phyloP scores from a whole-genome alignment of 192 early-diverging fungal genomes.

The Dissophora ornata region DNA sequence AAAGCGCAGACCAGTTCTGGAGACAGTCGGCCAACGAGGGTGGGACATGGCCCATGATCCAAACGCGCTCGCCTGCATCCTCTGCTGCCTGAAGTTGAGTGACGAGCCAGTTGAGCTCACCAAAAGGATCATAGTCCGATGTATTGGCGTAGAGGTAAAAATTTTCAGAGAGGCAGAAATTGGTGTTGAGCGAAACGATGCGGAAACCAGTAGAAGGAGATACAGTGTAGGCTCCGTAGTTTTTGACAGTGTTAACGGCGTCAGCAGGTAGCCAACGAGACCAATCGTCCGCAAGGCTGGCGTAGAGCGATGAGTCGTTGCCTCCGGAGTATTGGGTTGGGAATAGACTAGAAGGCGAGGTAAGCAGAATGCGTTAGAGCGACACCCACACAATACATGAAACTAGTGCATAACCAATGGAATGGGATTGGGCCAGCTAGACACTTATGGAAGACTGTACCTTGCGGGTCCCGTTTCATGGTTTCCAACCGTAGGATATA shows the following conservation, averaged over 20 bases:
- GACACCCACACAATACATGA: no score
- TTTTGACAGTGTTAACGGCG: slow-evolving; percentile 50
- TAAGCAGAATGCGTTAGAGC: no score
- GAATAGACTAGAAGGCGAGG: slow-evolving; percentile 32
- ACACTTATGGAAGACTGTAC: no score
- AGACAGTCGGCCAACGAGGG: slow-evolving; percentile 64
- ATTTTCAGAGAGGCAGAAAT: slow-evolving; percentile 68
- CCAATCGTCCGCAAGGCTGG: slow-evolving; percentile 59
- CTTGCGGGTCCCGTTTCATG: no score
- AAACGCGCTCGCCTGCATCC: slow-evolving; percentile 60
- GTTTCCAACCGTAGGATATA: no score
- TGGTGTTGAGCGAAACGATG: slow-evolving; percentile 66
- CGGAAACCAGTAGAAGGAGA: slow-evolving; percentile 58
- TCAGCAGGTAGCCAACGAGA: slow-evolving; percentile 57
- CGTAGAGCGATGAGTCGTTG: slow-evolving; percentile 58
- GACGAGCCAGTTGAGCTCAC: slow-evolving; percentile 62
- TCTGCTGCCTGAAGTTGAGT: slow-evolving; percentile 62
- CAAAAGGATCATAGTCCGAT: slow-evolving; percentile 60
- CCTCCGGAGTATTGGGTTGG: slow-evolving; percentile 35
- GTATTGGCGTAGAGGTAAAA: slow-evolving; percentile 61
- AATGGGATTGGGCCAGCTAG: no score
- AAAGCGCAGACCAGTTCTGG: slow-evolving; percentile 63
- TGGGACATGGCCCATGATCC: slow-evolving; percentile 66
- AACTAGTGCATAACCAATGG: no score
- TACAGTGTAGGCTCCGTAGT: slow-evolving; percentile 60